phyloP scores from a whole-genome alignment of 495 filamentous ascomycete genomes.

The Thozetella sp. region DNA sequence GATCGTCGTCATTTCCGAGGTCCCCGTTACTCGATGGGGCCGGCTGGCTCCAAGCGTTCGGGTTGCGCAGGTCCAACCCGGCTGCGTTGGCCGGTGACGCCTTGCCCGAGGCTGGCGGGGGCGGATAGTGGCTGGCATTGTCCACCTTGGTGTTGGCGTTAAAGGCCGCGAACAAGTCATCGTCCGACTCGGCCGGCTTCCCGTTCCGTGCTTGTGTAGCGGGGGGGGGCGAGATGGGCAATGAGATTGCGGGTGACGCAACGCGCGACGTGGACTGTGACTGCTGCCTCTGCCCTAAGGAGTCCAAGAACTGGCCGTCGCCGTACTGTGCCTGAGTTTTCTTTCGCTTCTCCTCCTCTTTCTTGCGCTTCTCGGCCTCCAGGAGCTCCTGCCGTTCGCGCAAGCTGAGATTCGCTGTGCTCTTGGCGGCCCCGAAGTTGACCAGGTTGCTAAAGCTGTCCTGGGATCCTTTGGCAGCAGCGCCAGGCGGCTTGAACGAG shows the following conservation, averaged over 20 bases:
- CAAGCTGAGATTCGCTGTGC: constrained; percentile 72
- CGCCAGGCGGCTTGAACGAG: constrained; percentile 53
- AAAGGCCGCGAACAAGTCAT: constrained; percentile 66
- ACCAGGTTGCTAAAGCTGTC: constrained; percentile 94
- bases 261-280: constrained; percentile 30
- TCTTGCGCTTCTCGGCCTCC: constrained; percentile 73
- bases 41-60: constrained; percentile 36
- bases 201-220: constrained; percentile 19
- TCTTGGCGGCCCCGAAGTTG: constrained; percentile 69
- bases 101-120: constrained; percentile 35
- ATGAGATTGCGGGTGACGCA: constrained; percentile 33
- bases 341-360: constrained; percentile 71
- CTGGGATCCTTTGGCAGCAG: constrained; percentile 60
- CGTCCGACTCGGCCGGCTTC: constrained; percentile 43
- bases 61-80: constrained; percentile 31
- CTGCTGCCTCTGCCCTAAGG: constrained; percentile 40
- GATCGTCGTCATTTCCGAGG: constrained; percentile 66
- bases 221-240: constrained; percentile 14
- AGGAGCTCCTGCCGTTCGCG: constrained; percentile 83
- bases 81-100: constrained; percentile 24
- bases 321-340: constrained; percentile 77
- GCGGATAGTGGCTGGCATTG: constrained; percentile 60
- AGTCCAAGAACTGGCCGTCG: constrained; percentile 72
- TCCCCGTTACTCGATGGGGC: constrained; percentile 14
- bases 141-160: constrained; percentile 60